These are phyloP conservation scores for Begonia loranthoides DNA, from an alignment of 306 rosid genomes.

Conservation along the genomic window DNA sequence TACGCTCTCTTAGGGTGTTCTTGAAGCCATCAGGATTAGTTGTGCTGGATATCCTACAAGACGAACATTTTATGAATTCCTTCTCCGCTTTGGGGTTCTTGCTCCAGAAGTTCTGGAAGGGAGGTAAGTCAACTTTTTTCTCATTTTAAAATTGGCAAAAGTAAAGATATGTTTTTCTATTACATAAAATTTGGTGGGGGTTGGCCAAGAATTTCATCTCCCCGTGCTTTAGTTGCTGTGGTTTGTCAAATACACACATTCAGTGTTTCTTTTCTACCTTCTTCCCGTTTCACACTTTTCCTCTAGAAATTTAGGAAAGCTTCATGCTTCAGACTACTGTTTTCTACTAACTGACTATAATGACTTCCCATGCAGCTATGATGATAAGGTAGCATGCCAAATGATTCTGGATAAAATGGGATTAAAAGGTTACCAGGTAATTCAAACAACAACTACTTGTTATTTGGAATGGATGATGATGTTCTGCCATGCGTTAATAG, in stretches of 20 bases:
- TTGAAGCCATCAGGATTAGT: conserved; percentile 98
- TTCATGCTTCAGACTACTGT: conserved; percentile 5
- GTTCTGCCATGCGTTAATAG: too few relatives aligned
- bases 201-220: too few relatives aligned
- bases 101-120: conserved; percentile 96
- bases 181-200: too few relatives aligned
- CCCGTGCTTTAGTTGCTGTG: too few relatives aligned
- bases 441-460: conserved; percentile 16
- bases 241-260: too few relatives aligned
- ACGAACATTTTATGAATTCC: conserved; percentile 91
- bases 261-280: too few relatives aligned
- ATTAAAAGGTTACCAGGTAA: conserved; percentile 95
- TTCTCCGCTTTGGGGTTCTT: conserved; percentile 93
- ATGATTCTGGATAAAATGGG: conserved; percentile 87
- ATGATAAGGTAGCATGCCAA: conserved; percentile 84
- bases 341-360: conserved; percentile 8
- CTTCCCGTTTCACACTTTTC: too few relatives aligned
- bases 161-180: too few relatives aligned
- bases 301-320: background rate
- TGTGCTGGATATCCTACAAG: conserved; percentile 99
- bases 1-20: conserved; percentile 56
- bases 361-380: conserved; percentile 49
- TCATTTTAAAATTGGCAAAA: background rate
- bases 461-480: background rate
- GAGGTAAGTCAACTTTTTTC: conserved; percentile 41